phyloP scores from a whole-genome alignment of 1,139 yeast genomes.

The Debaryomycetaceae sp. region DNA sequence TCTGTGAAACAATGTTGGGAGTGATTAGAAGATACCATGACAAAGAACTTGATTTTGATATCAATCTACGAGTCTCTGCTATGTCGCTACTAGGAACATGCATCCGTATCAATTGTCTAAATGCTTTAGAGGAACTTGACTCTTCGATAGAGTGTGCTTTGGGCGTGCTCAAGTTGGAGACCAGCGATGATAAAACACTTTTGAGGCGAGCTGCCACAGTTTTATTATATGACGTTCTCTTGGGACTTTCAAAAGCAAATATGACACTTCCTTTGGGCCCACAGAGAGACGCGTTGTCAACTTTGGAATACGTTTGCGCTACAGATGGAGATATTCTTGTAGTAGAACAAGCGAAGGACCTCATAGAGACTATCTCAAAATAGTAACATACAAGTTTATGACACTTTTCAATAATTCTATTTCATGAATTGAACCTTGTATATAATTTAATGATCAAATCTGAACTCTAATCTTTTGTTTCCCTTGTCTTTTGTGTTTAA shows the following conservation, averaged over 20 bases:
- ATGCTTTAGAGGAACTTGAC: constrained; percentile 42
- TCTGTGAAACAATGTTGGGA: constrained; percentile 32
- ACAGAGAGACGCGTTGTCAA: constrained; percentile 35
- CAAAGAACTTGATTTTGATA: constrained; percentile 39
- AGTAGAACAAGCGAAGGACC: constrained; percentile 52
- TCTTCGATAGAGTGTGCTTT: constrained; percentile 72
- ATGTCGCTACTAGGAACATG: constrained; percentile 75
- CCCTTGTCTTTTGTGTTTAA: constrained; percentile 43
- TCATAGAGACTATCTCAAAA: constrained; percentile 33
- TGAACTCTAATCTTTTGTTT: constrained; percentile 50
- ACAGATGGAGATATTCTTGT: constrained; percentile 57
- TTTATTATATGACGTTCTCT: constrained; percentile 59
- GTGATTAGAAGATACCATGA: constrained; percentile 31
- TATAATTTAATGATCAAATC: constrained; percentile 12
- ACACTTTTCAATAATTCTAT: no score
- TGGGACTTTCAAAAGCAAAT: constrained; percentile 39
- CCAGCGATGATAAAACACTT: constrained; percentile 39
- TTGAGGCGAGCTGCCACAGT: constrained; percentile 77
- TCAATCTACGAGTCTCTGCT: constrained; percentile 75
- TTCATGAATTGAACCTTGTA: background rate
- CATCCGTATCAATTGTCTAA: constrained; percentile 57
- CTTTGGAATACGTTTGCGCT: constrained; percentile 42
- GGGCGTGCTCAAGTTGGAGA: constrained; percentile 66
- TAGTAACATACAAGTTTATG: constrained; percentile 24
- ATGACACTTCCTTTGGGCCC: constrained; percentile 50